Base-by-base conservation (phyloP, 2,329 filamentous ascomycete genomes). In the Tolypocladium tropicale region DNA sequence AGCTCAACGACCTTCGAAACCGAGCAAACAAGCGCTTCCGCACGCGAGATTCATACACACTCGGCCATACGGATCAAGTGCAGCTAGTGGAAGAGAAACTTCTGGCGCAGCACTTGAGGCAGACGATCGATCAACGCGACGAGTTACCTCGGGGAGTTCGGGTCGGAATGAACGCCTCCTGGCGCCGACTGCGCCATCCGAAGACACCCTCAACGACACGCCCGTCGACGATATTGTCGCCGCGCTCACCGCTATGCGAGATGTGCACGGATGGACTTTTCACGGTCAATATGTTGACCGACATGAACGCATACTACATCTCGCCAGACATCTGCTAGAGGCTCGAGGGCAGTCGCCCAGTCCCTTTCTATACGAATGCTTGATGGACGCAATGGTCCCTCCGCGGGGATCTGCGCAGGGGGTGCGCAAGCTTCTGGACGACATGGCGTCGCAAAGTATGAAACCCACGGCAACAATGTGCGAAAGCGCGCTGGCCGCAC, bases 371-470 rank as follows among this genome's bases (percentile, higher is more conserved):
- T 96, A 94, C 69, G 84, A 89, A 62, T 84, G 86, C 16, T 72
- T 95, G 53, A 84, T 95, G 63, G 77, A 85, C 57, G 83, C 85
- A 51, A 91, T 95, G 71, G 76, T 81, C 33, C 80, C 85, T 65
- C 75, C 79, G 1, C 67, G 79, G 54, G 92, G 91, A 10, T 90
- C 87, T 6, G 84, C 85, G 2, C 76, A 77, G 32, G 80, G 81
- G 51, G 80, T 93, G 16, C 70, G 65, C 36, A 74, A 72, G 23
- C 73, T 95, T n/a, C 72, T 96, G 28, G 72, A 81, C 25, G 90
- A 96, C 64, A 89, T 96, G 84, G 76, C 78, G 48, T 67, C 72
- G 1, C 74, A 78, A 46, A 78, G 76, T 0, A 75, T 96, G 49
- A 73, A 81, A 46, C 77, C 83, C 9, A 88, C 90, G 61, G 78